Percentiles rank a stretch among this genome's conserved stretches.
Evolutionary conservation across 2,329 filamentous ascomycete species (phyloP).

Genomic region (Rosellinia necatrix): DNA sequence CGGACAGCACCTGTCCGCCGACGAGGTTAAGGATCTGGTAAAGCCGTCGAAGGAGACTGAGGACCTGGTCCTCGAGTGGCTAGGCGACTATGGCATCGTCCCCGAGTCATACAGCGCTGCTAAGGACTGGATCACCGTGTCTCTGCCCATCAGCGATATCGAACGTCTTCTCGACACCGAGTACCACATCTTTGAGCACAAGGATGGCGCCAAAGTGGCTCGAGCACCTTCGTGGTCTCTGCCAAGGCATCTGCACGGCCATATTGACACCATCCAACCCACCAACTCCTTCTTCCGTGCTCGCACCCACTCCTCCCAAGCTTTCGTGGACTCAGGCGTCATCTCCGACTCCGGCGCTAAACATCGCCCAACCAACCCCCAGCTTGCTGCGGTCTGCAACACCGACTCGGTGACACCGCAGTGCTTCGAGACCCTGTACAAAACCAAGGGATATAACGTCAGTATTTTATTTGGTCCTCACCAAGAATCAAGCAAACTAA

Average conservation of each 20-base stretch:
- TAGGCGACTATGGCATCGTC: slow-evolving; percentile 57
- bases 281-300: slow-evolving; percentile 62
- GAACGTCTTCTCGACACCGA: slow-evolving; percentile 59
- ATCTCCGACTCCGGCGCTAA: slow-evolving; percentile 38
- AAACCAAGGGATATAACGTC: slow-evolving; percentile 55
- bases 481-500: slow-evolving; percentile 1
- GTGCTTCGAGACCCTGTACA: slow-evolving; percentile 59
- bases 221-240: slow-evolving; percentile 63
- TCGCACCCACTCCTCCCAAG: slow-evolving; percentile 36
- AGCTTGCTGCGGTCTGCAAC: slow-evolving; percentile 48
- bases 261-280: slow-evolving; percentile 64
- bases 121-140: slow-evolving; percentile 61
- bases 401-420: slow-evolving; percentile 55
- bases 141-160: slow-evolving; percentile 54
- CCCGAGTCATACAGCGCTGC: slow-evolving; percentile 53
- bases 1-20: slow-evolving; percentile 56
- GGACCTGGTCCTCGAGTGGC: slow-evolving; percentile 59
- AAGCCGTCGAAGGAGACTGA: slow-evolving; percentile 57
- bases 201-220: slow-evolving; percentile 56
- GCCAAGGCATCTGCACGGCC: slow-evolving; percentile 59
- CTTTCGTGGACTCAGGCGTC: slow-evolving; percentile 39
- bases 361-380: slow-evolving; percentile 36
- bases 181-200: slow-evolving; percentile 58
- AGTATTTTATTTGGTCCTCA: background rate
- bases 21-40: slow-evolving; percentile 58